Conservation (phyloP, 768 basidiomycete genomes). For the Lentinula guzmanii region DNA sequence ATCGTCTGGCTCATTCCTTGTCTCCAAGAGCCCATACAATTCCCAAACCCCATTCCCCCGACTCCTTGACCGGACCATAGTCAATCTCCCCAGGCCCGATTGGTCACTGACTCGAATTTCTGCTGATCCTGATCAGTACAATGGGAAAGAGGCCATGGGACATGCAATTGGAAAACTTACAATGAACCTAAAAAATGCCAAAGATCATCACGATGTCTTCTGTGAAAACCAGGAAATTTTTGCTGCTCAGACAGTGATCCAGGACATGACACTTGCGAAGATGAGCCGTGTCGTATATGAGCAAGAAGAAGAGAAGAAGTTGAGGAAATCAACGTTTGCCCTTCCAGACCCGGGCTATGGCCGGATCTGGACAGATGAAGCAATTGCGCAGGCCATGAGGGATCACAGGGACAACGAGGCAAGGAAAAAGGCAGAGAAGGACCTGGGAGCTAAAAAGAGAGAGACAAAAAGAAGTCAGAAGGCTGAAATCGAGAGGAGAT, state of each 20-base stretch:
- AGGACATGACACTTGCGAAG: not conserved
- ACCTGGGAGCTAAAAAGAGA: too few species aligned
- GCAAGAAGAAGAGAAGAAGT: too few species aligned
- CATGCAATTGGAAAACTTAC: not conserved
- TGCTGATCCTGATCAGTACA: not conserved
- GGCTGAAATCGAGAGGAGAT: too few species aligned
- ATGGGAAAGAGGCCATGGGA: not conserved
- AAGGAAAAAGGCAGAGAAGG: too few species aligned
- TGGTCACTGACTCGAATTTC: not conserved
- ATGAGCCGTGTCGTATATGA: too few species aligned
- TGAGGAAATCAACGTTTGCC: too few species aligned
- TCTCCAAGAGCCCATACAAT: not conserved
- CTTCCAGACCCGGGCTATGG: too few species aligned
- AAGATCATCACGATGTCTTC: not conserved
- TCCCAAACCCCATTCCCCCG: not conserved
- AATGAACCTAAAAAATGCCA: not conserved
- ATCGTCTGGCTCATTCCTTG: not conserved
- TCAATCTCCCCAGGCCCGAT: not conserved
- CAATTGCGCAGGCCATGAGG: too few species aligned
- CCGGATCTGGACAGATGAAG: too few species aligned
- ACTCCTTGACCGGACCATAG: not conserved
- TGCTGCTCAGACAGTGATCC: not conserved
- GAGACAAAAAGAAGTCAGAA: too few species aligned
- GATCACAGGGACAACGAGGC: too few species aligned
- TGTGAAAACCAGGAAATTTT: not conserved